Percentiles rank a stretch among this genome's conserved stretches.
Evolutionary conservation across 2,329 filamentous ascomycete genomes (phyloP).

Genomic region (Diaporthe sp.): DNA sequence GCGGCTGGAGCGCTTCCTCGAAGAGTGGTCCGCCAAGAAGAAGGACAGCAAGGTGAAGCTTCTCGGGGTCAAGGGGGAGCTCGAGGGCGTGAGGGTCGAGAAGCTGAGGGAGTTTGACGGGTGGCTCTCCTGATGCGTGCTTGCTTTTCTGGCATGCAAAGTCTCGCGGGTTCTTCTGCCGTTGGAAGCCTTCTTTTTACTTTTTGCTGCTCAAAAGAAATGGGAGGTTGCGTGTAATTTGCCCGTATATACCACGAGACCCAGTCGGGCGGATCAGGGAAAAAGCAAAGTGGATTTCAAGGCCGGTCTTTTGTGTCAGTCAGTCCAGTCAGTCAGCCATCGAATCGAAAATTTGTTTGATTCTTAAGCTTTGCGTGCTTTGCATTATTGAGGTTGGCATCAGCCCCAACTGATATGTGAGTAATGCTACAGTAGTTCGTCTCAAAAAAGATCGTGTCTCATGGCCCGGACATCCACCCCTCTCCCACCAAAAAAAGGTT

Average conservation of each 20-base stretch:
- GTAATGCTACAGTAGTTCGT: slow-evolving; percentile 34
- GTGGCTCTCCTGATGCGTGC: slow-evolving; percentile 53
- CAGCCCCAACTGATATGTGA: slow-evolving; percentile 11
- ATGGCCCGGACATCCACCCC: neutral
- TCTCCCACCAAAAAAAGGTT: neutral
- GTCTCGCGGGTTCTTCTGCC: too few species aligned
- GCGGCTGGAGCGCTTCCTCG: slow-evolving; percentile 73
- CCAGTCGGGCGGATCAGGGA: neutral
- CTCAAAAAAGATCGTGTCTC: slow-evolving; percentile 30
- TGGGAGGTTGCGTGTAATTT: neutral
- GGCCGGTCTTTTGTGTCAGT: neutral
- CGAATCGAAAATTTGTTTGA: neutral
- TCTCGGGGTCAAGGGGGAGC: slow-evolving; percentile 78
- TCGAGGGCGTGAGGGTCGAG: slow-evolving; percentile 73
- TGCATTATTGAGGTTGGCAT: neutral
- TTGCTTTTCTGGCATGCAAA: neutral
- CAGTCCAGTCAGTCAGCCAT: neutral
- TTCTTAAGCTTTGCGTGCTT: slow-evolving; percentile 4
- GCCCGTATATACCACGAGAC: slow-evolving; percentile 13
- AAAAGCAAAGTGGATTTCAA: neutral
- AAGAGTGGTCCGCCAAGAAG: slow-evolving; percentile 70
- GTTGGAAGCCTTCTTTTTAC: neutral
- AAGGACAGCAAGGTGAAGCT: slow-evolving; percentile 76
- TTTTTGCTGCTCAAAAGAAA: neutral
- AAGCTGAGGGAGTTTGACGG: slow-evolving; percentile 58